A percentile compares a stretch with the other conserved stretches of the same genome.
phyloP scores from a whole-genome alignment of 1,284 basidiomycete species.

The Coriolopsis trogii region DNA sequence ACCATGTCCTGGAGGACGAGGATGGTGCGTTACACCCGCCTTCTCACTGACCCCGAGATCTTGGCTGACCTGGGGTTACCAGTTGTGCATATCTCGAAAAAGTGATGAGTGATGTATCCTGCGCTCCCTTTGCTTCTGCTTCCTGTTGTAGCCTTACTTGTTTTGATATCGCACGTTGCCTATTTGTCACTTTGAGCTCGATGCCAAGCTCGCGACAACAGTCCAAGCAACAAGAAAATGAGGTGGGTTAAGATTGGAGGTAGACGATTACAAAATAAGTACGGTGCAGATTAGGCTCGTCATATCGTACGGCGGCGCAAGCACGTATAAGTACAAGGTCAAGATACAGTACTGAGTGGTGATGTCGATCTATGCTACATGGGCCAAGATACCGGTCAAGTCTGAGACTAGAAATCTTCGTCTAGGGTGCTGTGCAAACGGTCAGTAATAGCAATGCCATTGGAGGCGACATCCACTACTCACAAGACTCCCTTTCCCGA shows the following conservation, averaged over 20 bases:
- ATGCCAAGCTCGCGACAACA: too few species aligned
- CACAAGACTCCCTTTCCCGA: slow-evolving; percentile 38
- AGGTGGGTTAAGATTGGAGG: too few species aligned
- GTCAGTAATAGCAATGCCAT: slow-evolving; percentile 4
- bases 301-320: too few species aligned
- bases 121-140: slow-evolving; percentile 1
- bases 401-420: slow-evolving; percentile 38
- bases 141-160: slow-evolving; percentile 22
- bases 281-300: too few species aligned
- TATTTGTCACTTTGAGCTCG: too few species aligned
- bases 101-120: slow-evolving; percentile 43
- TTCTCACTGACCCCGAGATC: slow-evolving; percentile 7
- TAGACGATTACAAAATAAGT: too few species aligned
- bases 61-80: slow-evolving; percentile 29
- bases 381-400: neutral
- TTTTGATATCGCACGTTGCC: too few species aligned
- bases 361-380: slow-evolving; percentile 7
- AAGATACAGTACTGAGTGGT: slow-evolving; percentile 8
- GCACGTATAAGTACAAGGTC: neutral
- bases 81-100: slow-evolving; percentile 86
- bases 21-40: slow-evolving; percentile 60
- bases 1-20: slow-evolving; percentile 89
- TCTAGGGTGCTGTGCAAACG: slow-evolving; percentile 35
- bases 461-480: slow-evolving; percentile 32
- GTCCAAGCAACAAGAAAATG: too few species aligned